Percentiles rank a stretch among this genome's conserved stretches.
Conservation (phyloP, 257 asterid species). For the Paraleonurus japonicus region DNA sequence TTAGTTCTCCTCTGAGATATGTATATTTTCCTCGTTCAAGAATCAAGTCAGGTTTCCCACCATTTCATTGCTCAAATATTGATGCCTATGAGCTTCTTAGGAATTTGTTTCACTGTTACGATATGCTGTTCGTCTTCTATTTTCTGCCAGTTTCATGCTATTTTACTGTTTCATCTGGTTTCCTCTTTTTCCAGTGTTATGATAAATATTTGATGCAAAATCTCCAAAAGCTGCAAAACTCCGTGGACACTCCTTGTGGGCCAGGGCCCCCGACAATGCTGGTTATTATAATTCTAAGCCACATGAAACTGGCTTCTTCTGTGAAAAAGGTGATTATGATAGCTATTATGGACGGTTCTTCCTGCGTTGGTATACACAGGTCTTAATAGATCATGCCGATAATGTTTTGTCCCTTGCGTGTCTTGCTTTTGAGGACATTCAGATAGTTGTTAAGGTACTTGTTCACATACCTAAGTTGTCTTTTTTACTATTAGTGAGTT, state of each 20-base stretch:
- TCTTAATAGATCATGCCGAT: conserved; percentile 64
- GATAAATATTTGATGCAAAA: conserved; percentile 58
- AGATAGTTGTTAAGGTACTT: conserved; percentile 56
- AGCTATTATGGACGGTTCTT: conserved; percentile 72
- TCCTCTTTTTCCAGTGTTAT: conserved; percentile 48
- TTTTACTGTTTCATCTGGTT: conserved; percentile 12
- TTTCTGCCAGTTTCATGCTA: not conserved
- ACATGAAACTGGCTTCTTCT: conserved; percentile 68
- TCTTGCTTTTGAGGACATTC: conserved; percentile 60
- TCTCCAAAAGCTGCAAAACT: conserved; percentile 60
- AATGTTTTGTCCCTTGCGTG: conserved; percentile 57
- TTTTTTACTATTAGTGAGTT: not conserved
- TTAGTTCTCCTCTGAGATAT: not conserved
- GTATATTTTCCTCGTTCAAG: not conserved
- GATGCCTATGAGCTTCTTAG: not conserved
- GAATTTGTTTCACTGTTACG: conserved; percentile 1
- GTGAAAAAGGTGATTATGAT: conserved; percentile 69
- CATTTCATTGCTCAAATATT: not conserved
- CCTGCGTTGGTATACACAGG: conserved; percentile 59
- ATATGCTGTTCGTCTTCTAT: not conserved
- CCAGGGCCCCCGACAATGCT: conserved; percentile 63
- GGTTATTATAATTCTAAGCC: conserved; percentile 70
- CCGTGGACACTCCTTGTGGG: conserved; percentile 72
- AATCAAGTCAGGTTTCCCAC: not conserved
- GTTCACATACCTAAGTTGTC: not conserved